Evolutionary conservation across 2,329 filamentous ascomycete species (phyloP).

Genomic region (Samsoniella hepiali): DNA sequence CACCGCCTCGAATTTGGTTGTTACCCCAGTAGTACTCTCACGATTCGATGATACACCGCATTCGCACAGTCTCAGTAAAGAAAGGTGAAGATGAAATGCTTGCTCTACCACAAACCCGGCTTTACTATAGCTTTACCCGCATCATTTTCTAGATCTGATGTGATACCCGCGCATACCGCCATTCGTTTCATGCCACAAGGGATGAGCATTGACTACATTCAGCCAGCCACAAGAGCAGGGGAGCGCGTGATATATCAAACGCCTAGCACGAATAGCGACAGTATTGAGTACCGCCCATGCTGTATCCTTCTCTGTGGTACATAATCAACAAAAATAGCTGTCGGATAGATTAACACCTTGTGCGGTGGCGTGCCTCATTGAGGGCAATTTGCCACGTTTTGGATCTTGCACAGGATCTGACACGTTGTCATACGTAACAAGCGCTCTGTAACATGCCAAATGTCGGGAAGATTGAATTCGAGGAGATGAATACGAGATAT

Average conservation of each 20-base stretch:
- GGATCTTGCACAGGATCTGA: background rate
- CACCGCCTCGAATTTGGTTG: background rate
- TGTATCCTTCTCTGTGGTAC: background rate
- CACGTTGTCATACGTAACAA: background rate
- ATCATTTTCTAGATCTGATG: no score
- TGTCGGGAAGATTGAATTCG: background rate
- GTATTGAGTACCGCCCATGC: background rate
- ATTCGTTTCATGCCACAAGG: background rate
- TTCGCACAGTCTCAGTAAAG: background rate
- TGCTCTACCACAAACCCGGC: background rate
- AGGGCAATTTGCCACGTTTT: conserved; percentile 5
- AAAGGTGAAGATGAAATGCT: no score
- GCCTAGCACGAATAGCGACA: no score
- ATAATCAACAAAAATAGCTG: background rate
- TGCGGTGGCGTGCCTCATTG: background rate
- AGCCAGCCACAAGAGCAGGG: background rate
- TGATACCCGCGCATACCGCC: background rate
- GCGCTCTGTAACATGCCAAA: conserved; percentile 13
- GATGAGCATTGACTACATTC: background rate
- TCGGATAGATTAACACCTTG: background rate
- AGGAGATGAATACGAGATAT: background rate
- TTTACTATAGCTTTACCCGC: background rate
- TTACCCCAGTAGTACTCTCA: background rate
- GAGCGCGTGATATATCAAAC: background rate
- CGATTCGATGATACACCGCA: background rate